These are phyloP conservation scores for Neolentinus lepideus DNA, from an alignment of 1,284 basidiomycete genomes.

Conservation along the genomic window DNA sequence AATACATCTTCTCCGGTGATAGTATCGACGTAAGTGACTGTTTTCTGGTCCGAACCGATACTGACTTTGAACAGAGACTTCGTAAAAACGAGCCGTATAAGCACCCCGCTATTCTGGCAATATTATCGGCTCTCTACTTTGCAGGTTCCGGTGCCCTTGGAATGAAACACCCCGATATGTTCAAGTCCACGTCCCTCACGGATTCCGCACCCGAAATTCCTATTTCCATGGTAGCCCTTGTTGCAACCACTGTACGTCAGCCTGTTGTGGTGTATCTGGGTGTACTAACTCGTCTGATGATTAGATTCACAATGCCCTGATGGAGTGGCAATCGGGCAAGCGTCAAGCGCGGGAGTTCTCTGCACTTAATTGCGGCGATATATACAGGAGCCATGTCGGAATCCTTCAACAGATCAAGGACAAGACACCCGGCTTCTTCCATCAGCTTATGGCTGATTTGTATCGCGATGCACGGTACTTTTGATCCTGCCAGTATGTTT, in stretches of 20 bases:
- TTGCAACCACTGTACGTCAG: not conserved
- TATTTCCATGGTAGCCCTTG: not conserved
- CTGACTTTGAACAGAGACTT: not conserved
- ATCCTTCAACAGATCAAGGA: not conserved
- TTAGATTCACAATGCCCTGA: not conserved
- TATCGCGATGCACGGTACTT: not conserved
- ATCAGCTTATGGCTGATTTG: not conserved
- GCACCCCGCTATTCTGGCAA: not conserved
- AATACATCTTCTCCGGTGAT: not conserved
- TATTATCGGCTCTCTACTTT: not conserved
- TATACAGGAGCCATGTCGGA: not conserved
- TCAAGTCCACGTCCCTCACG: not conserved
- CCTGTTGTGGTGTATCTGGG: not conserved
- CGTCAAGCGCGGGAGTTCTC: not conserved
- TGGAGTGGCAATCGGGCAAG: not conserved
- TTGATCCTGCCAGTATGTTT: not conserved
- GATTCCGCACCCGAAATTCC: not conserved
- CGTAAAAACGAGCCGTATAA: not conserved
- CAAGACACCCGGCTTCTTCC: not conserved
- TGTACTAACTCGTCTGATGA: not conserved
- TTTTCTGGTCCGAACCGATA: not conserved
- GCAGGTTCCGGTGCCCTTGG: not conserved
- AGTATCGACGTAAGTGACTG: not conserved
- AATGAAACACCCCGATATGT: not conserved
- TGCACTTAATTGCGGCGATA: not conserved